These are phyloP conservation scores for Comarum palustre DNA, from an alignment of 306 rosid species.

Conservation along the genomic window DNA sequence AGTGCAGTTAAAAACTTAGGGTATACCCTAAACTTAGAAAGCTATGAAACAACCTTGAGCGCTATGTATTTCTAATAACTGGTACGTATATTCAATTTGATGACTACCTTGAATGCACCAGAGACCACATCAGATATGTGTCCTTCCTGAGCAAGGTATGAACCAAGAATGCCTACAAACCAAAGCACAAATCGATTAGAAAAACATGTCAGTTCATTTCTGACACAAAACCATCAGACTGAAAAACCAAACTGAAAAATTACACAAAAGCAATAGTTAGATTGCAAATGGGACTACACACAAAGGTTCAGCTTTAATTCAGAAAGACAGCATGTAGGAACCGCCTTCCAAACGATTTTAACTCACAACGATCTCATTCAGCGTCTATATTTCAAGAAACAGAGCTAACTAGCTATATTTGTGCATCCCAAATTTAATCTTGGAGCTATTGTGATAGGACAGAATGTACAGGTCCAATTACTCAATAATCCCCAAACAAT, in stretches of 20 bases:
- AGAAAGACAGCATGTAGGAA: not conserved
- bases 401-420: not conserved
- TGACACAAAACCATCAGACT: not conserved
- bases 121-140: conserved; percentile 60
- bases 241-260: not conserved
- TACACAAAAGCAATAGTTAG: not conserved
- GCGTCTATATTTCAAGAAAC: not conserved
- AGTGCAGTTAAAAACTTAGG: not conserved
- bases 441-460: not conserved
- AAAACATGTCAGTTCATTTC: not conserved
- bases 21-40: not conserved
- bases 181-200: conserved; percentile 19
- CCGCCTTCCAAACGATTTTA: not conserved
- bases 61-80: not conserved
- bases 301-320: not conserved
- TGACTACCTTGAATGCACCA: conserved; percentile 79
- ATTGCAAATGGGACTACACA: not conserved
- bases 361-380: not conserved
- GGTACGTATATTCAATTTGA: not conserved
- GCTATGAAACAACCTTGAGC: not conserved
- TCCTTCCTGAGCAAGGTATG: conserved; percentile 81
- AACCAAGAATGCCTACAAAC: conserved; percentile 73
- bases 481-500: not conserved
- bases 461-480: not conserved
- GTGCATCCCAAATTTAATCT: not conserved